phyloP scores from a whole-genome alignment of 768 basidiomycete genomes.

The Leccinum disarticulatum region DNA sequence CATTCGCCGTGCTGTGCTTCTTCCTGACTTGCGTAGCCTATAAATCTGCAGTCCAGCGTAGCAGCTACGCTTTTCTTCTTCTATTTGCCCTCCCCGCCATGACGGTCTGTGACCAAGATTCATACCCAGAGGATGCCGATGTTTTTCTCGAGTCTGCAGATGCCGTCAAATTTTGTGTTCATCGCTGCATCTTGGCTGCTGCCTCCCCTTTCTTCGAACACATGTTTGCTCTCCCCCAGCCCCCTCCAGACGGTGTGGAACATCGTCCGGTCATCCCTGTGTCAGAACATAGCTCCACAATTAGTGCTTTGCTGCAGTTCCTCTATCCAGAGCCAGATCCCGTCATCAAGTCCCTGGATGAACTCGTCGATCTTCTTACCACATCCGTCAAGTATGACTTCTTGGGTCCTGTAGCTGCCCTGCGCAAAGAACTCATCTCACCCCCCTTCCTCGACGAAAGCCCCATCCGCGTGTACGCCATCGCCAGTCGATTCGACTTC shows the following conservation, averaged over 20 bases:
- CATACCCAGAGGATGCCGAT: slow-evolving; percentile 52
- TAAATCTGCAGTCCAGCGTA: slow-evolving; percentile 14
- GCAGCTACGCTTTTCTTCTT: background rate
- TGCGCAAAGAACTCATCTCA: slow-evolving; percentile 55
- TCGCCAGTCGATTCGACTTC: slow-evolving; percentile 64
- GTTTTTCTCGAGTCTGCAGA: slow-evolving; percentile 47
- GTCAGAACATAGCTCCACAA: slow-evolving; percentile 44
- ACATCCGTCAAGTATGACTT: slow-evolving; percentile 70
- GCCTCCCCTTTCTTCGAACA: slow-evolving; percentile 70
- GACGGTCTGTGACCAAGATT: slow-evolving; percentile 34
- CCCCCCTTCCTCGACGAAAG: slow-evolving; percentile 45
- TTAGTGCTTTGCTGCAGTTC: slow-evolving; percentile 55
- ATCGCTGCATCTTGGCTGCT: slow-evolving; percentile 57
- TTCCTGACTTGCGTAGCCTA: slow-evolving; percentile 16
- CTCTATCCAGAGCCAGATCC: slow-evolving; percentile 65
- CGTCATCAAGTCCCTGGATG: slow-evolving; percentile 48
- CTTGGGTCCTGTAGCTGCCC: slow-evolving; percentile 39
- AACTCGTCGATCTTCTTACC: slow-evolving; percentile 48
- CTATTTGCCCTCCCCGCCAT: slow-evolving; percentile 17
- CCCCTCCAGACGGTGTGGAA: slow-evolving; percentile 26
- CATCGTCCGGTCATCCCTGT: slow-evolving; percentile 51
- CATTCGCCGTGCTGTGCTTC: slow-evolving; percentile 1
- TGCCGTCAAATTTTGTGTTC: slow-evolving; percentile 55
- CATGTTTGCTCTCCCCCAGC: slow-evolving; percentile 68
- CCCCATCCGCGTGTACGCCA: slow-evolving; percentile 67